Conservation (phyloP, 108 stramenopile species). For the Cyclostephanos invisitatus region DNA sequence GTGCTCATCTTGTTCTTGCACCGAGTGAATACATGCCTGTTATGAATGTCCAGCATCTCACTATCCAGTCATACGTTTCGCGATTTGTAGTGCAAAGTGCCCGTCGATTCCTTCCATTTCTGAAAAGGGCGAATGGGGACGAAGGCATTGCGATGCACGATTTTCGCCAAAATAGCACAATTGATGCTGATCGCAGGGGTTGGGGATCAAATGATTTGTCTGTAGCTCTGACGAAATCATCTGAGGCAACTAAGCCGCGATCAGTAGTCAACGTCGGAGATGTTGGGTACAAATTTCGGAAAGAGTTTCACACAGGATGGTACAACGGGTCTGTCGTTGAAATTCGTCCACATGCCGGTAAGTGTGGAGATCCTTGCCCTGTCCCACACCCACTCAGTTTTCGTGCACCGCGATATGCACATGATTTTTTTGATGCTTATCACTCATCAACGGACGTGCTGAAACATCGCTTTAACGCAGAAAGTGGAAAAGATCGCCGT, state of each 20-base stretch:
- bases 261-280: conserved; percentile 11
- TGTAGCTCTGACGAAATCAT: not conserved
- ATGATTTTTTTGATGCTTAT: not conserved
- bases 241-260: not conserved
- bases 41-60: not conserved
- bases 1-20: not conserved
- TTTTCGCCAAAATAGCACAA: not conserved
- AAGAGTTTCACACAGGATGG: conserved; percentile 28
- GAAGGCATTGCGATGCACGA: not conserved
- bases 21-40: not conserved
- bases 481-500: conserved; percentile 23
- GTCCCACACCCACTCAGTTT: not conserved
- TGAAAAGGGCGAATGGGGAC: not conserved
- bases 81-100: not conserved
- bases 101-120: not conserved
- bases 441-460: not conserved
- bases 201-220: not conserved
- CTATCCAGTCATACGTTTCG: not conserved
- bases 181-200: not conserved
- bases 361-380: not conserved
- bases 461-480: not conserved
- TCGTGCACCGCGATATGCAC: not conserved
- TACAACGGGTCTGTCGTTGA: conserved; percentile 24
- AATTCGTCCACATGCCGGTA: conserved; percentile 32
- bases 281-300: conserved; percentile 35